phyloP scores from a whole-genome alignment of 108 stramenopile species.

The Discostella stelligeroides region DNA sequence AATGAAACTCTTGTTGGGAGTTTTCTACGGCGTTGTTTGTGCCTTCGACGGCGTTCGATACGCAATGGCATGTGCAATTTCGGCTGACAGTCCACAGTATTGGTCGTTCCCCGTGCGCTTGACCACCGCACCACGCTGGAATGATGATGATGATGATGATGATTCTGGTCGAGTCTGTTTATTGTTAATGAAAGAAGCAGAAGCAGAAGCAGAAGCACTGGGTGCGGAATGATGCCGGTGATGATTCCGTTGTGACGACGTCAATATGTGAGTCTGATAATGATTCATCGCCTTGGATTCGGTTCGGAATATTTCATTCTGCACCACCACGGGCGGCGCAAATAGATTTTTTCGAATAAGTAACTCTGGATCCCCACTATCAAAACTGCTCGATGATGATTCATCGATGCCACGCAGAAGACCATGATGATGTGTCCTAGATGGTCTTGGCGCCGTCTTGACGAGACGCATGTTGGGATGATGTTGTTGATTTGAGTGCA shows the following conservation, averaged over 20 bases:
- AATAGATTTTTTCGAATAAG: constrained; percentile 3
- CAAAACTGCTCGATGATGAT: not conserved
- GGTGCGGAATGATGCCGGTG: not conserved
- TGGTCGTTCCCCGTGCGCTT: constrained; percentile 13
- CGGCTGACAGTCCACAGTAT: constrained; percentile 40
- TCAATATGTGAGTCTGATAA: not conserved
- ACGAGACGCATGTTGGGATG: not conserved
- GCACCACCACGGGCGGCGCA: constrained; percentile 1
- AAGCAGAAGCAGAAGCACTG: not conserved
- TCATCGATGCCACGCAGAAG: not conserved
- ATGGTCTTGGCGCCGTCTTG: constrained; percentile 1
- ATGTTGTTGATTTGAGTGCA: not conserved
- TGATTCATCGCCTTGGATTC: constrained; percentile 1
- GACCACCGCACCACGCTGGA: not conserved
- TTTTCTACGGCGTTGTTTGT: constrained; percentile 8
- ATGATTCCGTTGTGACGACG: not conserved
- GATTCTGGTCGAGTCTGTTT: no score
- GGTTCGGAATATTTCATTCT: constrained; percentile 6
- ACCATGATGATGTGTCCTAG: not conserved
- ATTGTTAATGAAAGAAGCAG: no score
- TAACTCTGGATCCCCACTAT: not conserved
- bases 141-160: no score
- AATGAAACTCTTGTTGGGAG: constrained; percentile 5
- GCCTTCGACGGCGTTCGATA: constrained; percentile 7
- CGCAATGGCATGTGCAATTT: constrained; percentile 25